A percentile compares a stretch with the other conserved stretches of the same genome.
phyloP scores from a whole-genome alignment of 768 basidiomycete genomes.

The Lepiota venenata region DNA sequence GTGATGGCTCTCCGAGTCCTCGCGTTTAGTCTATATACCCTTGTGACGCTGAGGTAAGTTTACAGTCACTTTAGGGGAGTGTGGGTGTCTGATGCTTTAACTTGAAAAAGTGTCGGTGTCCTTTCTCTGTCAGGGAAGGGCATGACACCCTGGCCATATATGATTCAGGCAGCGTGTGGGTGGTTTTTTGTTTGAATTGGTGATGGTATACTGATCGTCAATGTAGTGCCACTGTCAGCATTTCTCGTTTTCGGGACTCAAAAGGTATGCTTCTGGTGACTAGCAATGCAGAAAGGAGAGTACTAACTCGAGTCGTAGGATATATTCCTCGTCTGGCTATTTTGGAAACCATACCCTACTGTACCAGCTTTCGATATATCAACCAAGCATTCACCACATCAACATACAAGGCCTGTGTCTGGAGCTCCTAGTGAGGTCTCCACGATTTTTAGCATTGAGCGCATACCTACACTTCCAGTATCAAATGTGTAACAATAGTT shows the following conservation, averaged over 20 bases:
- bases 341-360: slow-evolving; percentile 20
- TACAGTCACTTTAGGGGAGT: background rate
- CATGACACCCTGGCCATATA: slow-evolving; percentile 32
- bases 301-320: slow-evolving; percentile 28
- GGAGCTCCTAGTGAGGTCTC: background rate
- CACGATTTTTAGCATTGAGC: background rate
- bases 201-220: slow-evolving; percentile 4
- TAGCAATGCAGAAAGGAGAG: background rate
- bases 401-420: background rate
- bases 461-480: background rate
- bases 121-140: slow-evolving; percentile 29
- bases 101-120: slow-evolving; percentile 30
- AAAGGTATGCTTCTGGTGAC: slow-evolving; percentile 28
- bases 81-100: background rate
- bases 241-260: slow-evolving; percentile 48
- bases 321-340: slow-evolving; percentile 32
- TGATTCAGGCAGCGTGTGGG: slow-evolving; percentile 50
- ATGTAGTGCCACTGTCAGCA: slow-evolving; percentile 45
- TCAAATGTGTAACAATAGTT: slow-evolving; percentile 7
- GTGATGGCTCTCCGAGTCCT: slow-evolving; percentile 35
- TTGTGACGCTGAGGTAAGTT: slow-evolving; percentile 40
- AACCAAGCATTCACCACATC: slow-evolving; percentile 5
- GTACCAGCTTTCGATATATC: slow-evolving; percentile 6
- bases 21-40: slow-evolving; percentile 43
- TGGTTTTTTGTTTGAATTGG: background rate